A percentile compares a stretch with the other conserved stretches of the same genome.
Evolutionary conservation across 2,329 filamentous ascomycete genomes (phyloP).

Genomic region (Blastomyces gilchristii): DNA sequence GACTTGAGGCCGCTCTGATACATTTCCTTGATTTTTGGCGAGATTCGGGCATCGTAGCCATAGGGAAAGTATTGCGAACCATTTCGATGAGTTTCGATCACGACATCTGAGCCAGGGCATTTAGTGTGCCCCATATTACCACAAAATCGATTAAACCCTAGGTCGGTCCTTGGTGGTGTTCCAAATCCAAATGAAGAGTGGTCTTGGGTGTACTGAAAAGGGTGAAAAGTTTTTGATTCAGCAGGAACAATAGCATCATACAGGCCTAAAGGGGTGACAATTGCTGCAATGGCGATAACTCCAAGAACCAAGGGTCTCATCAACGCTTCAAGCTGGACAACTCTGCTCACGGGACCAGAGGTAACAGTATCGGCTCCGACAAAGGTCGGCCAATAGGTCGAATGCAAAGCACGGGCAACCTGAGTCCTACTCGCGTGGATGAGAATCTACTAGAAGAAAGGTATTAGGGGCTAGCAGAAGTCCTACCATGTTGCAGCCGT

Average conservation of each 20-base stretch:
- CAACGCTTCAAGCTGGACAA: constrained; percentile 20
- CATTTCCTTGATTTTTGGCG: constrained; percentile 25
- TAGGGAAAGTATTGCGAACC: constrained; percentile 17
- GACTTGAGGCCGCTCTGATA: constrained; percentile 30
- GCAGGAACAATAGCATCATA: constrained; percentile 30
- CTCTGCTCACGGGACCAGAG: constrained; percentile 24
- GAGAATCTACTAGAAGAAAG: neutral
- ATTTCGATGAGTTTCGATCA: constrained; percentile 17
- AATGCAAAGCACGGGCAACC: constrained; percentile 29
- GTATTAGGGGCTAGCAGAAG: neutral
- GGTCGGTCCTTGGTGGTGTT: constrained; percentile 28
- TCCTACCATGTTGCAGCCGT: constrained; percentile 21
- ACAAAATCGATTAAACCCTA: constrained; percentile 28
- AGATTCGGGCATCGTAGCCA: constrained; percentile 27
- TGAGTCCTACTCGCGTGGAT: constrained; percentile 24
- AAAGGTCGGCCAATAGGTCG: constrained; percentile 35
- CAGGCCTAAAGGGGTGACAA: constrained; percentile 40
- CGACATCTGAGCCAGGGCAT: constrained; percentile 21
- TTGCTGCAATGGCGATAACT: constrained; percentile 36
- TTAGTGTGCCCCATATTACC: constrained; percentile 13
- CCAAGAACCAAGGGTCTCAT: constrained; percentile 22
- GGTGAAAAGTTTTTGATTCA: constrained; percentile 10
- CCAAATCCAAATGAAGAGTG: constrained; percentile 30
- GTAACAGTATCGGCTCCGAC: constrained; percentile 32
- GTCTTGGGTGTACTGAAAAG: constrained; percentile 34